These are phyloP conservation scores for Amylostereum chailletii DNA, from an alignment of 1,284 basidiomycete genomes.

Conservation along the genomic window DNA sequence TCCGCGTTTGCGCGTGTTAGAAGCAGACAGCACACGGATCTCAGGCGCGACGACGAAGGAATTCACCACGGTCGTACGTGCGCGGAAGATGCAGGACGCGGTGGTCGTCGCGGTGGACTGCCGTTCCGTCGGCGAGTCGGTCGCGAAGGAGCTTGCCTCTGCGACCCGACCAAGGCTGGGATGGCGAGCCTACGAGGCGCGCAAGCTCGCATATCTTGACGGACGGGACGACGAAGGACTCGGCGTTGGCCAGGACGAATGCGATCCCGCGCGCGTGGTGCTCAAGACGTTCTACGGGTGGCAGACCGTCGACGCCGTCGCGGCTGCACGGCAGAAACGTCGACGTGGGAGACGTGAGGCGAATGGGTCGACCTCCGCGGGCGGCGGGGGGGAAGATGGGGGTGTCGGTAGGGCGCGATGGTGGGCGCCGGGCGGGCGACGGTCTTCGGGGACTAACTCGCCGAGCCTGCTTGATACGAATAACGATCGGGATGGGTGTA, in stretches of 20 bases:
- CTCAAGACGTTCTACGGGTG: slow-evolving; percentile 83
- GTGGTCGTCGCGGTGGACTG: slow-evolving; percentile 71
- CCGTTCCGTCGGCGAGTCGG: slow-evolving; percentile 51
- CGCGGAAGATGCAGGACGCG: slow-evolving; percentile 41
- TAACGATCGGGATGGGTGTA: slow-evolving; percentile 32
- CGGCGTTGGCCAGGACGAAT: slow-evolving; percentile 66
- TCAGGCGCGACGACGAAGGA: slow-evolving; percentile 54
- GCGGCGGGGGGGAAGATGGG: slow-evolving; percentile 20
- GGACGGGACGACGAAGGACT: slow-evolving; percentile 53
- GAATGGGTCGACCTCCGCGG: slow-evolving; percentile 22
- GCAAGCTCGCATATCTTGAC: slow-evolving; percentile 59
- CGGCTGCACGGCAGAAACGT: slow-evolving; percentile 51
- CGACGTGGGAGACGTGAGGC: slow-evolving; percentile 32
- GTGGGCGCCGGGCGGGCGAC: slow-evolving; percentile 35
- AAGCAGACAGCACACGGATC: slow-evolving; percentile 74
- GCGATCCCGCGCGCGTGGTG: slow-evolving; percentile 61
- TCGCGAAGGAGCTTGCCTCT: slow-evolving; percentile 48
- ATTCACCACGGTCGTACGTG: slow-evolving; percentile 50
- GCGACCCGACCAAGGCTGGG: slow-evolving; percentile 62
- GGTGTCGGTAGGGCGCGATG: slow-evolving; percentile 24
- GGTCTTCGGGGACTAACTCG: slow-evolving; percentile 25
- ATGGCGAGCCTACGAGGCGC: slow-evolving; percentile 62
- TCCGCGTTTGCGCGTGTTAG: slow-evolving; percentile 52
- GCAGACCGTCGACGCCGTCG: slow-evolving; percentile 73
- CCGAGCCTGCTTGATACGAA: slow-evolving; percentile 22